Base-by-base conservation (phyloP, 192 early-diverging fungal species). In the Piromyces sp. region DNA sequence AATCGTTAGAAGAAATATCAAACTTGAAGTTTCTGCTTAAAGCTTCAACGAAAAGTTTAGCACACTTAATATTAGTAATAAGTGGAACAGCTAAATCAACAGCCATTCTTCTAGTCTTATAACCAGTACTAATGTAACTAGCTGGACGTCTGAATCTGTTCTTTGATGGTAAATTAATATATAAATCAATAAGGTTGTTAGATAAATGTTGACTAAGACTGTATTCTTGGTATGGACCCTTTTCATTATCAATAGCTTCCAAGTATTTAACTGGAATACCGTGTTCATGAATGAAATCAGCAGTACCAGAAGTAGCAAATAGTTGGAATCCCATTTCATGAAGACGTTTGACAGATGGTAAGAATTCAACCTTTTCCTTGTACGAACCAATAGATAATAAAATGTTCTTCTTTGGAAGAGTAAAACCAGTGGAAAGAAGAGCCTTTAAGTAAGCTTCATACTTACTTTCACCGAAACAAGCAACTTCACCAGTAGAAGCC, bases 401-500 rank as follows among this genome's bases (percentile, higher is more conserved):
- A 80, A 98, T 90, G 88, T 99, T 99, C 92, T 96, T 96, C 88
- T 95, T 92, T 79, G 97, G 97, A 79, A 96, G 88, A 40, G 88
- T 90, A 86, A 99, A 96, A 5, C 95, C 95, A 29, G 96, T 99
- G 51, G 97, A 93, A 33, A 98, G 84, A 83, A 97, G 86, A 1
- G 96, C 95, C 92, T 97, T 97, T 81, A 97, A 88, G 87, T 99
- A 99, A 29, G 97, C 97, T 81, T 97, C 95, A 88, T 98, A 98
- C 91, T 98, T 98, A 88, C 96, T 94, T 80, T 92, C 91, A 30
- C 98, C 97, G 84, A 99, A 98, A 84, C 95, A 97, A 11, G 97
- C 97, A 30, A 99, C 97, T 89, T 98, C 97, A 85, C 97, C 97
- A 4, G 97, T 99, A 12, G 97, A 98, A 30, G 97, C 97, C 97